A percentile compares a stretch with the other conserved stretches of the same genome.
phyloP scores from a whole-genome alignment of 192 early-diverging fungal species.

The Coemansia sp. region DNA sequence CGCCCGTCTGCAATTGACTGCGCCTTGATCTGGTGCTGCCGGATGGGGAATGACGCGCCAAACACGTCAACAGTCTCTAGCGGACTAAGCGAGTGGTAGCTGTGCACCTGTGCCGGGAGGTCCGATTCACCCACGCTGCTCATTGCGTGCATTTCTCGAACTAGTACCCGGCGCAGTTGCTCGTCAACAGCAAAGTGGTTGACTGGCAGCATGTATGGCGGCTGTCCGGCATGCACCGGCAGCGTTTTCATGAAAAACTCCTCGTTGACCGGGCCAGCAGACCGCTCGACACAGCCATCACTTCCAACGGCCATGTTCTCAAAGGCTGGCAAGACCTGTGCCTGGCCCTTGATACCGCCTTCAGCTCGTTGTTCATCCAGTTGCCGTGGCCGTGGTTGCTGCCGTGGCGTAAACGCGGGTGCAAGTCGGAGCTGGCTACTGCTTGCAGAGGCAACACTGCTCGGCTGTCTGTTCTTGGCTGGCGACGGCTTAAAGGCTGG shows the following conservation, averaged over 20 bases:
- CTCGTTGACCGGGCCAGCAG: neutral
- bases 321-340: slow-evolving; percentile 2
- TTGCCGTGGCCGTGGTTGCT: slow-evolving; percentile 12
- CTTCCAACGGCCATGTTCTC: slow-evolving; percentile 2
- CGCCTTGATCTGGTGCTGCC: slow-evolving; percentile 82
- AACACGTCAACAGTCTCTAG: slow-evolving; percentile 62
- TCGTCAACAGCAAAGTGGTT: slow-evolving; percentile 88
- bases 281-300: slow-evolving; percentile 1
- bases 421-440: slow-evolving; percentile 21
- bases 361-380: neutral
- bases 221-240: neutral
- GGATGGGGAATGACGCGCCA: slow-evolving; percentile 62
- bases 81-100: slow-evolving; percentile 83
- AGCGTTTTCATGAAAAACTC: slow-evolving; percentile 30
- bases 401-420: slow-evolving; percentile 39
- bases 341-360: neutral
- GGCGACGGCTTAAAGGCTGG: slow-evolving; percentile 46
- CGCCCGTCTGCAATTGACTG: slow-evolving; percentile 82
- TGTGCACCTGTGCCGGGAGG: slow-evolving; percentile 79
- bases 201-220: slow-evolving; percentile 74
- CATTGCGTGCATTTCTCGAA: slow-evolving; percentile 50
- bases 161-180: slow-evolving; percentile 76
- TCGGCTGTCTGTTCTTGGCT: slow-evolving; percentile 12
- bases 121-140: slow-evolving; percentile 58
- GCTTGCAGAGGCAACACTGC: neutral